Conservation (phyloP, 2,329 filamentous ascomycete species). For the Stagonosporopsis cucurbitacearum region DNA sequence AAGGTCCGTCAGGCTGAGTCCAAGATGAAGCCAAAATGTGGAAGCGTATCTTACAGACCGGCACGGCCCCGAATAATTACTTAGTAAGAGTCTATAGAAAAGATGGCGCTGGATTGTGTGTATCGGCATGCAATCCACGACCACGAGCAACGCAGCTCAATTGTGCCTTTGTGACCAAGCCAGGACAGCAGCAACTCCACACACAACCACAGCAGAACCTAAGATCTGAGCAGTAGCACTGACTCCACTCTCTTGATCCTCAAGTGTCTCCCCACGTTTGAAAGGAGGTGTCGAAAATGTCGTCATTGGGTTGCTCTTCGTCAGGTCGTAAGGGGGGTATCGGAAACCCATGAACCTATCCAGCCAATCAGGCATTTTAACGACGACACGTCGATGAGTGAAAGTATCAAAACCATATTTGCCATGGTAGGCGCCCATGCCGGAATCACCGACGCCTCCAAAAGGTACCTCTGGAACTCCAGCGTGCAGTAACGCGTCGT, state of each 20-base stretch:
- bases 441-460: slow-evolving; percentile 1
- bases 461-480: slow-evolving; percentile 2
- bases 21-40: too few relatives aligned
- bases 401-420: not conserved
- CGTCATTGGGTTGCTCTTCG: not conserved
- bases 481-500: not conserved
- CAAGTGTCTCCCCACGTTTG: slow-evolving; percentile 3
- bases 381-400: not conserved
- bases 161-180: not conserved
- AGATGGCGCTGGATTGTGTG: not conserved
- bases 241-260: not conserved
- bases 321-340: not conserved
- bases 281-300: not conserved
- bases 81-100: too few relatives aligned
- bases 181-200: not conserved
- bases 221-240: not conserved
- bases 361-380: not conserved
- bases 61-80: too few relatives aligned
- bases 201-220: not conserved
- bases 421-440: not conserved
- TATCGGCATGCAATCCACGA: not conserved
- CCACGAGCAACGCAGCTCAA: not conserved
- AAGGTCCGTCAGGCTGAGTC: too few relatives aligned
- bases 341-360: not conserved
- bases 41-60: too few relatives aligned